Conservation (phyloP, 1,139 yeast genomes). For the Pichia sp. region DNA sequence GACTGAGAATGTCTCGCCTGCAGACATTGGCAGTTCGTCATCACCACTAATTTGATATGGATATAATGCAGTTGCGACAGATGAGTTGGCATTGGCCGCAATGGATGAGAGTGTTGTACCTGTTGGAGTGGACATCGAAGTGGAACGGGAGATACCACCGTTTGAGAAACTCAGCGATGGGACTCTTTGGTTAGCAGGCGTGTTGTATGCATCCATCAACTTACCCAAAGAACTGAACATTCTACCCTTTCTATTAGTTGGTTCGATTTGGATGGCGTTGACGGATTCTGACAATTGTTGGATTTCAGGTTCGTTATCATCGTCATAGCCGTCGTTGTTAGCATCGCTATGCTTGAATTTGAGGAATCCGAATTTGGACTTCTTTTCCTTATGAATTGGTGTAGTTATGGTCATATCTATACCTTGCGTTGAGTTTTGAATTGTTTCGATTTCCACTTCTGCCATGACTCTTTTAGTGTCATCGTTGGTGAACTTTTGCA, state of each 20-base stretch:
- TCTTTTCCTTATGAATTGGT: constrained; percentile 45
- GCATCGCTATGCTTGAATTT: constrained; percentile 20
- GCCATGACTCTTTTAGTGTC: constrained; percentile 72
- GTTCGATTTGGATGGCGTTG: constrained; percentile 14
- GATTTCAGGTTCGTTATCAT: constrained; percentile 9
- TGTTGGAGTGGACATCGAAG: background rate
- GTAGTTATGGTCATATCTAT: constrained; percentile 57
- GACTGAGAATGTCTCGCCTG: constrained; percentile 62
- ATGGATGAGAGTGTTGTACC: background rate
- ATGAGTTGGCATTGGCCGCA: constrained; percentile 15
- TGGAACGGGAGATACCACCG: constrained; percentile 19
- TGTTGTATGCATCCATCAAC: constrained; percentile 18
- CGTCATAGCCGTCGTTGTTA: constrained; percentile 15
- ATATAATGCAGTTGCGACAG: constrained; percentile 53
- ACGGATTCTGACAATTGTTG: constrained; percentile 15
- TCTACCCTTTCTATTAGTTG: constrained; percentile 19
- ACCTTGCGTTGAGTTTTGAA: constrained; percentile 83
- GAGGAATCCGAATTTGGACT: constrained; percentile 55
- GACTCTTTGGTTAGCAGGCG: constrained; percentile 9
- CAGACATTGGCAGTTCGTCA: constrained; percentile 66
- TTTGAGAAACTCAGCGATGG: constrained; percentile 12
- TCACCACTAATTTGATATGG: constrained; percentile 67
- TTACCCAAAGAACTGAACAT: constrained; percentile 17
- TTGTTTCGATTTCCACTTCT: constrained; percentile 88
- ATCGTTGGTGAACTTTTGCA: constrained; percentile 65